Conservation (phyloP, 2,329 filamentous ascomycete genomes). For the Pseudocercospora vitis region DNA sequence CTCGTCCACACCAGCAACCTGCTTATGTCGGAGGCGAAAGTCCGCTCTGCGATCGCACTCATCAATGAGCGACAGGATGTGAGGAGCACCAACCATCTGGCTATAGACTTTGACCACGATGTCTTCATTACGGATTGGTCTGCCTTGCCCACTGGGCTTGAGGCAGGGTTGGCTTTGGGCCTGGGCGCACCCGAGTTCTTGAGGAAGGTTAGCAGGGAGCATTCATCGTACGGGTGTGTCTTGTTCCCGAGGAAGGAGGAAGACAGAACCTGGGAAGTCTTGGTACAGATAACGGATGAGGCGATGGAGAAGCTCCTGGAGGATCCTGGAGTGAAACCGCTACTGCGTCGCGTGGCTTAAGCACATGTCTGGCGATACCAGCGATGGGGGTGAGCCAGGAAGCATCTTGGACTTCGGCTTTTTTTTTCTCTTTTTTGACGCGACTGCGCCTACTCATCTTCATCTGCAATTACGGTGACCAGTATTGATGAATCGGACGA, state of each 20-base stretch:
- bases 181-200: slow-evolving; percentile 23
- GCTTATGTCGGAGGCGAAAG: slow-evolving; percentile 13
- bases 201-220: slow-evolving; percentile 21
- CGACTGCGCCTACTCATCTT: too few relatives aligned
- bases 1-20: slow-evolving; percentile 7
- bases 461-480: not conserved
- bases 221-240: slow-evolving; percentile 17
- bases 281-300: slow-evolving; percentile 21
- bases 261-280: slow-evolving; percentile 26
- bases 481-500: not conserved
- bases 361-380: too few relatives aligned
- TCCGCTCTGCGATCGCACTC: slow-evolving; percentile 23
- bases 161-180: slow-evolving; percentile 24
- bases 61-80: slow-evolving; percentile 22
- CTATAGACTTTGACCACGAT: slow-evolving; percentile 13
- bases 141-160: slow-evolving; percentile 17
- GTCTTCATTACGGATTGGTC: slow-evolving; percentile 28
- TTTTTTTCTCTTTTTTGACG: too few relatives aligned
- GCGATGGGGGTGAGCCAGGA: too few relatives aligned
- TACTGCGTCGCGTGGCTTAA: slow-evolving; percentile 17
- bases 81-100: not conserved
- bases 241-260: slow-evolving; percentile 23
- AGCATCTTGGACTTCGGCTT: too few relatives aligned
- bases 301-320: slow-evolving; percentile 21
- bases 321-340: slow-evolving; percentile 22